Evolutionary conservation across 2,329 filamentous ascomycete species (phyloP).

Genomic region (Sclerotinia sclerotiorum): DNA sequence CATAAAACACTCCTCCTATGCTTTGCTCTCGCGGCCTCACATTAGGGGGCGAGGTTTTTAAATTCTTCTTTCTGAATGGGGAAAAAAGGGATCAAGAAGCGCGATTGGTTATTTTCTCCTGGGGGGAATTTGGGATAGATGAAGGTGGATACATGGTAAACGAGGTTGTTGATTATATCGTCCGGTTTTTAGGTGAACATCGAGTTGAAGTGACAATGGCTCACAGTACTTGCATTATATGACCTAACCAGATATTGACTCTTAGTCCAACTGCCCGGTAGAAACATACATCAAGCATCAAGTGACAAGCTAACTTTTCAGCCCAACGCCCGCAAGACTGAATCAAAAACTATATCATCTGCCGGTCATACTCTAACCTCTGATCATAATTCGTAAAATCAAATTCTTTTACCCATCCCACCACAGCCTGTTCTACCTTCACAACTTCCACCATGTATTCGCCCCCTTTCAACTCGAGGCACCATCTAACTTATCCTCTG

Average conservation of each 20-base stretch:
- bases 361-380: neutral
- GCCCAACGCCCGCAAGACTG: neutral
- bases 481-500: conserved; percentile 12
- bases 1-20: neutral
- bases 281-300: neutral
- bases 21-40: neutral
- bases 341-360: neutral
- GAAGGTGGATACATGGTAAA: neutral
- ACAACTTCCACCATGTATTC: neutral
- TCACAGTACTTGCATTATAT: neutral
- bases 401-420: neutral
- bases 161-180: neutral
- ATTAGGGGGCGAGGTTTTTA: neutral
- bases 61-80: neutral
- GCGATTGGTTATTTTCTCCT: neutral
- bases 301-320: neutral
- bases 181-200: neutral
- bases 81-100: neutral
- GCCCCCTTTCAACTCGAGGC: neutral
- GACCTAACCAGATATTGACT: neutral
- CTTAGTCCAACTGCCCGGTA: neutral
- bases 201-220: neutral
- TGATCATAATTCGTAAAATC: conserved; percentile 10
- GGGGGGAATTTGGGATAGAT: neutral
- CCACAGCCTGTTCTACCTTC: neutral